Evolutionary conservation across 1,284 basidiomycete species (phyloP).

Genomic region (Coniferiporia sulphurascens): DNA sequence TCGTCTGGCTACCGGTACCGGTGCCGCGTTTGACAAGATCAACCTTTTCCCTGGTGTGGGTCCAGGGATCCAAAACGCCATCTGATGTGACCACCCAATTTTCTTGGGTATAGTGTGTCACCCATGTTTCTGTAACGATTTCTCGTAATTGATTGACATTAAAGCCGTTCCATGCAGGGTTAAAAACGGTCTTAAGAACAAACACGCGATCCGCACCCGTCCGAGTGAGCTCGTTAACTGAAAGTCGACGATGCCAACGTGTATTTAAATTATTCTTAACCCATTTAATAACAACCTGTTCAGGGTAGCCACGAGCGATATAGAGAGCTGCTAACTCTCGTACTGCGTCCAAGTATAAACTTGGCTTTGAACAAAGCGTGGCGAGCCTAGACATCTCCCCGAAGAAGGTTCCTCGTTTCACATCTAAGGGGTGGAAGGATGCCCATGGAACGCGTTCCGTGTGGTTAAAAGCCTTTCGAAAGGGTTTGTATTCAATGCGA

Average conservation of each 20-base stretch:
- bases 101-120: no score
- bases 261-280: not conserved
- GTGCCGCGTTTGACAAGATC: no score
- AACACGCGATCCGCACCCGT: slow-evolving; percentile 19
- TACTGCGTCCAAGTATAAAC: slow-evolving; percentile 26
- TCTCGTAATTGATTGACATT: not conserved
- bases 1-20: no score
- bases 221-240: not conserved
- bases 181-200: slow-evolving; percentile 22
- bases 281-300: slow-evolving; percentile 14
- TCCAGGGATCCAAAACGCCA: no score
- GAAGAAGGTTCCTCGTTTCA: slow-evolving; percentile 33
- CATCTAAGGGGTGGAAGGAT: slow-evolving; percentile 32
- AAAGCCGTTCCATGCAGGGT: slow-evolving; percentile 6
- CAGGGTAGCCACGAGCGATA: slow-evolving; percentile 28
- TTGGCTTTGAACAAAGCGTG: slow-evolving; percentile 28
- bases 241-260: slow-evolving; percentile 19
- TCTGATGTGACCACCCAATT: no score
- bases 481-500: slow-evolving; percentile 27
- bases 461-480: slow-evolving; percentile 29
- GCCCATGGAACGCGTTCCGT: slow-evolving; percentile 35
- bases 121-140: not conserved
- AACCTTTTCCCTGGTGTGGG: no score
- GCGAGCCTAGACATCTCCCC: slow-evolving; percentile 35
- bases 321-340: slow-evolving; percentile 27